phyloP scores from a whole-genome alignment of 2,329 filamentous ascomycete genomes.

The Amylocarpus encephaloides region DNA sequence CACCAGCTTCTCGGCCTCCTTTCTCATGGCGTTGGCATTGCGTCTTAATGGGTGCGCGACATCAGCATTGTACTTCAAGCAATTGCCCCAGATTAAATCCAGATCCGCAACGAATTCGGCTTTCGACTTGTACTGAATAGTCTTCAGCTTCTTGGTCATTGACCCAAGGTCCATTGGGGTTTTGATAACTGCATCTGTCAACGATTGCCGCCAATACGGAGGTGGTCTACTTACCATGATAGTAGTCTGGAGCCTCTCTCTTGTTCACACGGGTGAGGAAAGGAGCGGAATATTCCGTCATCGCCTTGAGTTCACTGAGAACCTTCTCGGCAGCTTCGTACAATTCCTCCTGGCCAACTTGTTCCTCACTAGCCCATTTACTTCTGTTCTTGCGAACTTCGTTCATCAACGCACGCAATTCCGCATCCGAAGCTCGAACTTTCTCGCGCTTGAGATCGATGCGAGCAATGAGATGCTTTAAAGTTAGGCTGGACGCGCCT shows the following conservation, averaged over 20 bases:
- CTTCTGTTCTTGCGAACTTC: slow-evolving; percentile 96
- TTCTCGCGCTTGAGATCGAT: slow-evolving; percentile 90
- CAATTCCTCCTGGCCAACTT: slow-evolving; percentile 93
- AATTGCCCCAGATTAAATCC: slow-evolving; percentile 95
- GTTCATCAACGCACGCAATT: slow-evolving; percentile 87
- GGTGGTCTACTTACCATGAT: slow-evolving; percentile 59
- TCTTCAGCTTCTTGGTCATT: slow-evolving; percentile 97
- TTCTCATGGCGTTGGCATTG: slow-evolving; percentile 94
- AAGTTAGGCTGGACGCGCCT: slow-evolving; percentile 87
- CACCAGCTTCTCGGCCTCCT: slow-evolving; percentile 93
- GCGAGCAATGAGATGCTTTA: slow-evolving; percentile 93
- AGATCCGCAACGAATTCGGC: slow-evolving; percentile 90
- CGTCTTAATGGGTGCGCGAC: slow-evolving; percentile 80
- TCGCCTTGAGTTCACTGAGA: slow-evolving; percentile 90
- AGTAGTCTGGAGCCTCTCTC: slow-evolving; percentile 93
- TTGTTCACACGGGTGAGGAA: slow-evolving; percentile 95
- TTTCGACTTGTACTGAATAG: slow-evolving; percentile 76
- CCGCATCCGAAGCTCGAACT: slow-evolving; percentile 87
- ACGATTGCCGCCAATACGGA: neutral
- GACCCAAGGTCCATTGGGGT: slow-evolving; percentile 95
- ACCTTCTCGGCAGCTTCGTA: slow-evolving; percentile 98
- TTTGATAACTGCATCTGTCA: slow-evolving; percentile 67
- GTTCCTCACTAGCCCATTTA: slow-evolving; percentile 98
- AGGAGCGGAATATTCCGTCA: slow-evolving; percentile 94
- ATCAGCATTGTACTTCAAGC: slow-evolving; percentile 89